A percentile compares a stretch with the other conserved stretches of the same genome.
These are phyloP conservation scores for Mycena olivaceomarginata DNA, from an alignment of 768 basidiomycete species.

Conservation along the genomic window DNA sequence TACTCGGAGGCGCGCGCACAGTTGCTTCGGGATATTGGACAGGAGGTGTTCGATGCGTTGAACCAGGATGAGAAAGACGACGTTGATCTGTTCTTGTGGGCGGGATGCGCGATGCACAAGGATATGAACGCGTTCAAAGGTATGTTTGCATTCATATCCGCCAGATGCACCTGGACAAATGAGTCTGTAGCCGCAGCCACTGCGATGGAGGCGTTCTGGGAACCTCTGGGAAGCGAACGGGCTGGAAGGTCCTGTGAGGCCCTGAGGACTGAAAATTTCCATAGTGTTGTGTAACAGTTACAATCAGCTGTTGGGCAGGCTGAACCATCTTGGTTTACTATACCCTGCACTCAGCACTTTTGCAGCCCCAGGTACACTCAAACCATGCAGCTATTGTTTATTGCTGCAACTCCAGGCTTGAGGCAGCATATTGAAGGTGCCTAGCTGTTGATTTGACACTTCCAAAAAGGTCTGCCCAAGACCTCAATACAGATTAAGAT, in stretches of 20 bases:
- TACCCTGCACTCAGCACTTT: background rate
- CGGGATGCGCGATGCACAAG: no score
- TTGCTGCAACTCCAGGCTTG: background rate
- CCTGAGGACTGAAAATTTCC: background rate
- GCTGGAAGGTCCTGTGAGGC: background rate
- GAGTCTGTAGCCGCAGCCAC: no score
- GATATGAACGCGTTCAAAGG: no score
- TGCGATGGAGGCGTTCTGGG: no score
- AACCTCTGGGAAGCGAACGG: no score
- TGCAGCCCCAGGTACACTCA: background rate
- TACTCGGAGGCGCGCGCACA: background rate
- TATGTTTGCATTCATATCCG: no score
- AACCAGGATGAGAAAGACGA: background rate
- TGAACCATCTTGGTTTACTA: slow-evolving; percentile 1
- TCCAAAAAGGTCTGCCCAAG: background rate
- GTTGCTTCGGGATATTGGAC: background rate
- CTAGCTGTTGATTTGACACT: background rate
- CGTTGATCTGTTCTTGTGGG: no score
- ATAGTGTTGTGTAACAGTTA: background rate
- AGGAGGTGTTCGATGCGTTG: background rate
- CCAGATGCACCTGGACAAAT: no score
- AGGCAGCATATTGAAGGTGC: background rate
- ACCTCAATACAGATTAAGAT: no score
- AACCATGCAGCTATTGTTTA: background rate
- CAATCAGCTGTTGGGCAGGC: background rate